Conservation (phyloP, 306 rosid genomes). For the Malus sieversii region DNA sequence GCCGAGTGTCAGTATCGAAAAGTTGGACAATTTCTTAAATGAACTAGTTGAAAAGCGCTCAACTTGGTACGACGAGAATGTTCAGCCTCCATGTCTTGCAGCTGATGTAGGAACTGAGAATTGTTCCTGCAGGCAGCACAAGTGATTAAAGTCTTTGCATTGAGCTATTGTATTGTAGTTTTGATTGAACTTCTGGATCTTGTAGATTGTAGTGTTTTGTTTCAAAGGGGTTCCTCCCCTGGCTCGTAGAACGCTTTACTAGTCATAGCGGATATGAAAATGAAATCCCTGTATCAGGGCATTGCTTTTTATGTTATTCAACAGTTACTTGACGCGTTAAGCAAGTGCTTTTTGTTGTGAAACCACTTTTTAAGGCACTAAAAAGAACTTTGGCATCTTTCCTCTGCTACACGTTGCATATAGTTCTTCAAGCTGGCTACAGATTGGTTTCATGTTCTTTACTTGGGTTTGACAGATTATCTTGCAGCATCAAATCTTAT, state of each 20-base stretch:
- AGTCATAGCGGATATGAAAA: neutral
- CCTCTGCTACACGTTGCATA: too few relatives aligned
- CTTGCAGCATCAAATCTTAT: too few relatives aligned
- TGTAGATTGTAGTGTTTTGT: conserved; percentile 1
- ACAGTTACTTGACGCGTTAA: too few relatives aligned
- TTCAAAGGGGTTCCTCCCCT: neutral
- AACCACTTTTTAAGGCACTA: too few relatives aligned
- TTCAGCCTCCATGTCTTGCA: conserved; percentile 40
- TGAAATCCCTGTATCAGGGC: neutral
- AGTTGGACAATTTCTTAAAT: conserved; percentile 38
- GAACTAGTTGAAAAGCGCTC: conserved; percentile 32
- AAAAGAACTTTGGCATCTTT: too few relatives aligned
- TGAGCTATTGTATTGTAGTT: neutral
- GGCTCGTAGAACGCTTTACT: neutral
- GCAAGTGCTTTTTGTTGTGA: too few relatives aligned
- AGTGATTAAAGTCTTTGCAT: conserved; percentile 7
- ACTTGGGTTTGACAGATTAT: too few relatives aligned
- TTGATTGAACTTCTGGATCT: neutral
- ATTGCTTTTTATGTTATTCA: neutral
- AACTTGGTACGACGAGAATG: conserved; percentile 28
- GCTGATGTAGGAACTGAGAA: conserved; percentile 35
- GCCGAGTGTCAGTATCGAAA: conserved; percentile 46
- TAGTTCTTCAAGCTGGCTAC: too few relatives aligned
- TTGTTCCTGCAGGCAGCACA: conserved; percentile 41
- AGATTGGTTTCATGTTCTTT: too few relatives aligned